Evolutionary conservation across 495 filamentous ascomycete genomes (phyloP).

Genomic region (Penicillium mononematosum): DNA sequence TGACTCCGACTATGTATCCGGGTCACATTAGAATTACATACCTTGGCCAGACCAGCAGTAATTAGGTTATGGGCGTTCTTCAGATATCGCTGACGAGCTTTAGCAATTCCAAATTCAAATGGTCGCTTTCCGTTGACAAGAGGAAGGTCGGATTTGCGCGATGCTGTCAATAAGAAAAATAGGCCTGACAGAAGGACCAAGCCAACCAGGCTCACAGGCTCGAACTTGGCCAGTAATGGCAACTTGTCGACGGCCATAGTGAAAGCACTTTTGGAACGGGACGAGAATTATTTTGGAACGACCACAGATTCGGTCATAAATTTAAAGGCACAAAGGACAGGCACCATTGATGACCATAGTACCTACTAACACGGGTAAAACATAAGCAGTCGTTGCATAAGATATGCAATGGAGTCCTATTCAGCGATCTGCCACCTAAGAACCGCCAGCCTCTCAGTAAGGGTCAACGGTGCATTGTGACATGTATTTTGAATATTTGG

Average conservation of each 20-base stretch:
- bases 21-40: neutral
- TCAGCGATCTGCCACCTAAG: too few species aligned
- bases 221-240: neutral
- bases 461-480: too few species aligned
- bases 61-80: neutral
- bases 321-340: neutral
- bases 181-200: neutral
- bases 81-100: neutral
- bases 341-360: neutral
- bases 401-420: too few species aligned
- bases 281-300: neutral
- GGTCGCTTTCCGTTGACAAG: constrained; percentile 1
- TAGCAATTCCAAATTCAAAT: neutral
- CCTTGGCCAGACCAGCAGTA: neutral
- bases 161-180: constrained; percentile 1
- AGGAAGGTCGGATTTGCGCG: constrained; percentile 1
- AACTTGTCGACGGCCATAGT: neutral
- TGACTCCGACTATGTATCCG: too few species aligned
- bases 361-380: too few species aligned
- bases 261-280: neutral
- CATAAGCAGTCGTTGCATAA: too few species aligned
- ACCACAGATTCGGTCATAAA: neutral
- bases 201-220: neutral
- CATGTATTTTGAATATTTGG: too few species aligned
- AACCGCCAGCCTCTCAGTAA: too few species aligned